Base-by-base conservation (phyloP, 495 filamentous ascomycete species). In the Penicillium paxilli region DNA sequence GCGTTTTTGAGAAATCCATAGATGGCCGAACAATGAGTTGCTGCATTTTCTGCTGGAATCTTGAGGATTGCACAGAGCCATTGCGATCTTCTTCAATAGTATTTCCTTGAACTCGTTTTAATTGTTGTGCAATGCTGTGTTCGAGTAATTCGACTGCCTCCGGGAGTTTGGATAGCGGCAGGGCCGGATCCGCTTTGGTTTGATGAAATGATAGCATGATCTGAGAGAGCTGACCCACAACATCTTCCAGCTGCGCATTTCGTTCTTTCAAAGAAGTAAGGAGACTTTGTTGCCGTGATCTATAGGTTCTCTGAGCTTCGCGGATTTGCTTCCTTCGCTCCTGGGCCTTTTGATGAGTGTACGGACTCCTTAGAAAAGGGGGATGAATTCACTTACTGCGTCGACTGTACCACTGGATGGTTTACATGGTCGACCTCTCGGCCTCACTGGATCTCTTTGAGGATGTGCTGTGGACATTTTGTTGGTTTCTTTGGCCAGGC, bases 261-360 rank as follows among this genome's bases (percentile, higher is more conserved):
- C 61, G 41, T 22, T 54, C 46, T 47, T 57, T 60, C 4, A 64
- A 37, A 16, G 57, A 48, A 9, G 32, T 23, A 20, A 64, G 44
- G 19, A 51, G 57, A n/a, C 42, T 48, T 47, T 58, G 53, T 45
- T 64, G 61, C 5, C 61, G 57, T 12, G 54, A 57, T 45, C 61
- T 54, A 42, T 64, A 64, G 10, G 61, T 44, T 32, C 58, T 40
- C 24, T 64, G 61, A 5, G 61, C 61, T 33, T 63, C 56, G 21
- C 60, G 60, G 9, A 63, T 46, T 33, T 59, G 60, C 7, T 38
- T 48, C 32, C 60, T 44, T 38, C 60, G 52, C 23, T 22, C 42
- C 56, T 63, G 47, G 24, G 16, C 24, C 28, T 20, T 46, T 8
- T 21, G 19, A 20, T 42, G 8, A 42, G 40, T 4, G 20, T 2